Evolutionary conservation across 75 land plant species (phyloP).

Genomic region (Picea sitchensis): DNA sequence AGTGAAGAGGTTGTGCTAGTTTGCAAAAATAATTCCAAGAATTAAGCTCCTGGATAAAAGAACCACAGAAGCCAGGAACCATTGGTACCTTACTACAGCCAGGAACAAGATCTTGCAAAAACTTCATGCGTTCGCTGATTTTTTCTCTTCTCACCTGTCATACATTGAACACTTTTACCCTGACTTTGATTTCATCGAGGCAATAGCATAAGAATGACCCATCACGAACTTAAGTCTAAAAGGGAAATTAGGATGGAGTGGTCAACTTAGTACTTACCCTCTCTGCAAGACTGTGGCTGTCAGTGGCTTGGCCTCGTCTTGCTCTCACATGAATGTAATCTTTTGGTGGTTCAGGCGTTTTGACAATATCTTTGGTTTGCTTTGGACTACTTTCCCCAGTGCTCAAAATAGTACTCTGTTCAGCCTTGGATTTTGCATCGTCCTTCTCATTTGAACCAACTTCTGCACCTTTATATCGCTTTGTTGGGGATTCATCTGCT

Average conservation of each 20-base stretch:
- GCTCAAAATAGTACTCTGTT: constrained; percentile 19
- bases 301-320: constrained; percentile 92
- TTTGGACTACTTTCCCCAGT: constrained; percentile 28
- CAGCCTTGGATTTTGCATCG: constrained; percentile 34
- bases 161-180: neutral
- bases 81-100: constrained; percentile 82
- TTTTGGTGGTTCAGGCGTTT: constrained; percentile 62
- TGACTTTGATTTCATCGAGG: constrained; percentile 2
- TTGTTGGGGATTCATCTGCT: neutral
- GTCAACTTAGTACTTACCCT: constrained; percentile 44
- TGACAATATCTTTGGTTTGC: constrained; percentile 38
- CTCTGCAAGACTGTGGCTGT: constrained; percentile 94
- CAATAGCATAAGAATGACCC: neutral
- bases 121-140: constrained; percentile 93
- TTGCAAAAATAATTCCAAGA: neutral
- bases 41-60: neutral
- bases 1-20: neutral
- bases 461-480: constrained; percentile 11
- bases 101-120: constrained; percentile 89
- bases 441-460: constrained; percentile 21
- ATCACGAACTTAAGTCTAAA: neutral
- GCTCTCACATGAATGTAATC: constrained; percentile 96
- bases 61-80: neutral
- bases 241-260: neutral
- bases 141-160: constrained; percentile 85